Conservation (phyloP, 208 protist species). For the Angomonas deanei region DNA sequence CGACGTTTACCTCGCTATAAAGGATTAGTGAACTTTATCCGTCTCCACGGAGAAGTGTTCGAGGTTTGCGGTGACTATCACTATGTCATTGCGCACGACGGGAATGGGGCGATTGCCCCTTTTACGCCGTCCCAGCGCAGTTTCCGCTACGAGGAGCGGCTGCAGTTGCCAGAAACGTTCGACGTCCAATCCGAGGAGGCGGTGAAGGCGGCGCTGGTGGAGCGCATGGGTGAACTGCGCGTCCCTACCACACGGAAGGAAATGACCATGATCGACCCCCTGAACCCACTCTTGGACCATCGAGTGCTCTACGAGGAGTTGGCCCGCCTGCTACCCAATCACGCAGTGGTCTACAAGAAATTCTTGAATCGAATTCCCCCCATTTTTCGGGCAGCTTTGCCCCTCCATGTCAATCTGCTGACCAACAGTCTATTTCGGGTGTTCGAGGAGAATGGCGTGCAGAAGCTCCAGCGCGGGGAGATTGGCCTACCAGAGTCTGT, state of each 20-base stretch:
- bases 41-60: slow-evolving; percentile 80
- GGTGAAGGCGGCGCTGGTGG: slow-evolving; percentile 35
- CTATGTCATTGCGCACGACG: slow-evolving; percentile 80
- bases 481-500: not conserved
- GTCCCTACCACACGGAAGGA: slow-evolving; percentile 63
- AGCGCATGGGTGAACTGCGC: slow-evolving; percentile 27
- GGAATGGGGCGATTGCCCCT: slow-evolving; percentile 48
- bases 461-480: slow-evolving; percentile 29
- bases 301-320: slow-evolving; percentile 73
- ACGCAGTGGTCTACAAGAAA: slow-evolving; percentile 19
- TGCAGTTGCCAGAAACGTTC: slow-evolving; percentile 57
- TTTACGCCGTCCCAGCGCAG: slow-evolving; percentile 51
- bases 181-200: slow-evolving; percentile 42
- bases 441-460: slow-evolving; percentile 27
- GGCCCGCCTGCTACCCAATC: slow-evolving; percentile 45
- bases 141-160: slow-evolving; percentile 64
- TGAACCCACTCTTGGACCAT: slow-evolving; percentile 65
- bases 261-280: slow-evolving; percentile 72
- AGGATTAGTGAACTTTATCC: slow-evolving; percentile 74
- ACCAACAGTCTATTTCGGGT: slow-evolving; percentile 24
- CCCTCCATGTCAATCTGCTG: slow-evolving; percentile 34
- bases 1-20: slow-evolving; percentile 38
- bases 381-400: slow-evolving; percentile 56
- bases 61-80: slow-evolving; percentile 63
- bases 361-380: slow-evolving; percentile 54